Percentiles rank a stretch among this genome's conserved stretches.
These are phyloP conservation scores for Novymonas esmeraldas DNA, from an alignment of 208 protist species.

Conservation along the genomic window DNA sequence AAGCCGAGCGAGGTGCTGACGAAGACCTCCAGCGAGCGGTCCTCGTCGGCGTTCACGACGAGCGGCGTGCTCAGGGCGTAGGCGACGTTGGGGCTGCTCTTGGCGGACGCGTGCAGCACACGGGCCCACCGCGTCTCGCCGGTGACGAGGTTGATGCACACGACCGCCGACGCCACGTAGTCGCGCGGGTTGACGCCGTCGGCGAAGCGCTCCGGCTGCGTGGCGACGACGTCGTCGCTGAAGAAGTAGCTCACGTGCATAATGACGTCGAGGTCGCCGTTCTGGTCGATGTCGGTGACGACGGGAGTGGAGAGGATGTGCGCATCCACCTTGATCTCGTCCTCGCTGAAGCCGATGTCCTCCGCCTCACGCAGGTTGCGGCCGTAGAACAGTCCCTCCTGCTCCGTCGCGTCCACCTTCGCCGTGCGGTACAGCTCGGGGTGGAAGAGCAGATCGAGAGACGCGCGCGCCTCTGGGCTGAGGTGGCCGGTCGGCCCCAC, in stretches of 20 bases:
- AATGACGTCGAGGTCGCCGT: constrained; percentile 88
- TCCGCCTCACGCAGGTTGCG: constrained; percentile 33
- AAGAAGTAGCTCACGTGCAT: constrained; percentile 93
- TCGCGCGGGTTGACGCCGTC: constrained; percentile 58
- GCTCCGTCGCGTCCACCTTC: constrained; percentile 24
- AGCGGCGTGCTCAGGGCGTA: constrained; percentile 81
- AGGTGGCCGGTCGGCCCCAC: constrained; percentile 58
- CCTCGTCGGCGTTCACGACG: constrained; percentile 79
- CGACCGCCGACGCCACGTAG: constrained; percentile 89
- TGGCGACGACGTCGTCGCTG: constrained; percentile 47
- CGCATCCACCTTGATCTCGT: constrained; percentile 84
- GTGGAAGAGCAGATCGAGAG: constrained; percentile 77
- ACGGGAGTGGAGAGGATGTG: constrained; percentile 91
- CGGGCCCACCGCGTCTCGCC: constrained; percentile 86
- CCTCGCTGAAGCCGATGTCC: constrained; percentile 26
- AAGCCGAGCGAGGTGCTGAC: constrained; percentile 80
- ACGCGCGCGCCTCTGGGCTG: constrained; percentile 69
- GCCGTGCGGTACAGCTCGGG: constrained; percentile 61
- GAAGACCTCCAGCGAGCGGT: constrained; percentile 59
- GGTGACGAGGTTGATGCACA: constrained; percentile 83
- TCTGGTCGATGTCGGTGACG: constrained; percentile 83
- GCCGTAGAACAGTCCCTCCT: constrained; percentile 40
- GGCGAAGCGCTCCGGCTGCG: constrained; percentile 16
- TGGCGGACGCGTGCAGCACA: constrained; percentile 83
- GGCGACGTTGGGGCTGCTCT: constrained; percentile 43